Base-by-base conservation (phyloP, 1,284 basidiomycete genomes). In the Malassezia brasiliensis region DNA sequence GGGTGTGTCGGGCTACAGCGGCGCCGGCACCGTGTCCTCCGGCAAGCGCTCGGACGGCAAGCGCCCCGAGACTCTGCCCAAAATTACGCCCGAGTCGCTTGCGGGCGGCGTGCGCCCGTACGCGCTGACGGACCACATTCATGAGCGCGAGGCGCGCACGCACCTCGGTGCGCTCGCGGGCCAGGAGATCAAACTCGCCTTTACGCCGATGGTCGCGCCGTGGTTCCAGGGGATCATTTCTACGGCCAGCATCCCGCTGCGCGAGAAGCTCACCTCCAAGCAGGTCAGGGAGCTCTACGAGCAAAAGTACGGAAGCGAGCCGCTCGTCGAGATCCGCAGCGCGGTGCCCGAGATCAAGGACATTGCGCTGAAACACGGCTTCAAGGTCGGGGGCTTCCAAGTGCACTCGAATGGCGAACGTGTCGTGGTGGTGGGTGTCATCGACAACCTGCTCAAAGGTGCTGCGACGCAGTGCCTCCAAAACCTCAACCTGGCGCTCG, bases 161-260 rank as follows among this genome's bases (percentile, higher is more conserved):
- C 93, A 96, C 75, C 83, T 98, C 41, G 83, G 85, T 2, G 77
- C 75, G 15, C 81, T 93, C 12, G 41, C 51, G 31, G 30, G 38
- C 8, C 62, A 48, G 35, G 65, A 58, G 6, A 77, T 93, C 60
- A 82, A 84, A 60, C 75, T 96, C 31, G 87, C 85, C 10, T 99
- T 99, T 76, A 79, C 90, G 35, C 93, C 93, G 1, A 79, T 80
- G 47, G 89, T 96, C 14, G 85, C 85, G 0, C 86, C 90, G 5
- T 98, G 91, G 90, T 98, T 96, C 79, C 88, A 88, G 63, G 93
- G 94, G 6, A 99, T 99, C 76, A 77, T 96, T 62, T 86, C 86
- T 40, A 87, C 88, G 36, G 79, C 86, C 41, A 88, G 85, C 37
- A 84, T 90, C 59, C 90, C 90, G 3, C 79, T 96, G 32, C 82